Percentiles rank a stretch among this genome's conserved stretches.
Conservation (phyloP, 257 asterid species). For the Solanum virginianum region DNA sequence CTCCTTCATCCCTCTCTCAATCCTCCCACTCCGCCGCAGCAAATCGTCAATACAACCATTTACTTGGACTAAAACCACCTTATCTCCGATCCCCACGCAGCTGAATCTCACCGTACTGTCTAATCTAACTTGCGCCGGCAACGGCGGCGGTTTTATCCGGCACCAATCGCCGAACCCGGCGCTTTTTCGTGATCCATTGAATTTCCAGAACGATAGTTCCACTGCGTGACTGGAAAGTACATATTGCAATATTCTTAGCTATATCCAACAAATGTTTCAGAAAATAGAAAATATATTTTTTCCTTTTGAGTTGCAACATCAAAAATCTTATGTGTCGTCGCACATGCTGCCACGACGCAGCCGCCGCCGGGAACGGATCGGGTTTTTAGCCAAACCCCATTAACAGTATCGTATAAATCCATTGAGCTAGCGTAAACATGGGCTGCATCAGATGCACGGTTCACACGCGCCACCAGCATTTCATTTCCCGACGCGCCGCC, state of each 20-base stretch:
- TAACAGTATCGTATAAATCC: slow-evolving; percentile 62
- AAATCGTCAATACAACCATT: slow-evolving; percentile 69
- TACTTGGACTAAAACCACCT: slow-evolving; percentile 68
- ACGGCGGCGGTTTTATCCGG: slow-evolving; percentile 59
- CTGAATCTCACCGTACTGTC: slow-evolving; percentile 76
- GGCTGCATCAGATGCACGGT: slow-evolving; percentile 38
- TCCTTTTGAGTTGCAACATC: no score
- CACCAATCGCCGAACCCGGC: slow-evolving; percentile 57
- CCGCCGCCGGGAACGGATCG: slow-evolving; percentile 75
- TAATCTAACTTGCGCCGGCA: slow-evolving; percentile 74
- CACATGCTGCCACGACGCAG: slow-evolving; percentile 81
- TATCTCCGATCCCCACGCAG: slow-evolving; percentile 57
- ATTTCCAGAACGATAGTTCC: slow-evolving; percentile 79
- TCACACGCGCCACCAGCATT: slow-evolving; percentile 1
- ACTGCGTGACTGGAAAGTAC: slow-evolving; percentile 80
- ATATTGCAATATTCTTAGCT: not conserved
- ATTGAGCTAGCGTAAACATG: slow-evolving; percentile 66
- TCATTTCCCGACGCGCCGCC: slow-evolving; percentile 21
- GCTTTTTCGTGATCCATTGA: slow-evolving; percentile 33
- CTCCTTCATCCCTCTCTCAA: slow-evolving; percentile 54
- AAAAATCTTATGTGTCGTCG: not conserved
- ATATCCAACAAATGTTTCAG: no score
- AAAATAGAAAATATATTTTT: no score
- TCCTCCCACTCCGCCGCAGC: slow-evolving; percentile 56
- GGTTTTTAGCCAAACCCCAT: slow-evolving; percentile 59